Conservation (phyloP, 768 basidiomycete genomes). For the Xerocomellus intermedius region DNA sequence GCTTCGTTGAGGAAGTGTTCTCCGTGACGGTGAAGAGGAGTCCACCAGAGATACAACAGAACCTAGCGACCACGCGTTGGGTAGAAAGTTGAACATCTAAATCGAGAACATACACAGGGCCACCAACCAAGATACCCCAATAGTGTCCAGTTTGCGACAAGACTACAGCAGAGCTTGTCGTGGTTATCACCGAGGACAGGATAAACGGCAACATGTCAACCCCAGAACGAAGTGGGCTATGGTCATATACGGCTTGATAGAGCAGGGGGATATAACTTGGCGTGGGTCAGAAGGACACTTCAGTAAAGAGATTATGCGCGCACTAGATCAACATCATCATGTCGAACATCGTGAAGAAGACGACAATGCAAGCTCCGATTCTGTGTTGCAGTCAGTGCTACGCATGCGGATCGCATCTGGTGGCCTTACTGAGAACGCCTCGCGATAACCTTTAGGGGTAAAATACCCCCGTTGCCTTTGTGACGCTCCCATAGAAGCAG, state of each 20-base stretch:
- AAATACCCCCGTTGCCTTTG: slow-evolving; percentile 9
- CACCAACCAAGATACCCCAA: slow-evolving; percentile 13
- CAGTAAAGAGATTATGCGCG: not conserved
- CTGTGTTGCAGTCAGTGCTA: not conserved
- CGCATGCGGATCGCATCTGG: not conserved
- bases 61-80: not conserved
- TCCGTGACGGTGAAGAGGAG: slow-evolving; percentile 10
- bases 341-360: slow-evolving; percentile 17
- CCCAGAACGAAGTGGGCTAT: slow-evolving; percentile 20
- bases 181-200: slow-evolving; percentile 9
- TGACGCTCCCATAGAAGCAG: slow-evolving; percentile 8
- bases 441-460: slow-evolving; percentile 7
- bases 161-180: slow-evolving; percentile 5
- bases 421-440: slow-evolving; percentile 9
- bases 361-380: slow-evolving; percentile 6
- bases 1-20: slow-evolving; percentile 3
- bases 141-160: slow-evolving; percentile 13
- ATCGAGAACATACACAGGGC: slow-evolving; percentile 10
- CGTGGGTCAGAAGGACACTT: not conserved
- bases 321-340: slow-evolving; percentile 8
- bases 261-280: slow-evolving; percentile 19
- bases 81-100: not conserved
- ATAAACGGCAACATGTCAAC: slow-evolving; percentile 23
- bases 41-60: slow-evolving; percentile 13
- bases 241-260: slow-evolving; percentile 20